A percentile compares a stretch with the other conserved stretches of the same genome.
These are phyloP conservation scores for Nasturtium officinale DNA, from an alignment of 345 rosid genomes.

Conservation along the genomic window DNA sequence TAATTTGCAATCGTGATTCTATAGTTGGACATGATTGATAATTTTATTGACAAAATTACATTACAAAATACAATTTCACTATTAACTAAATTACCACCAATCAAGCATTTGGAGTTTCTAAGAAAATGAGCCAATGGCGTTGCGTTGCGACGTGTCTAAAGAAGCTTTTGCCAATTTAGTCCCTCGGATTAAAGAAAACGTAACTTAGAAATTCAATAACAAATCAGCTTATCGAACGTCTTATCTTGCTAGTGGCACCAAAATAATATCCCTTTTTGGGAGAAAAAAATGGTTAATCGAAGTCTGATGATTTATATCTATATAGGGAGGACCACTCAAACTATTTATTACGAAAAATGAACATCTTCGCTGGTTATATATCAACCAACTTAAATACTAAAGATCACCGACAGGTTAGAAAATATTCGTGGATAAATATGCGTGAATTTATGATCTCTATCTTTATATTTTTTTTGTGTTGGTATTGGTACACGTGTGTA, in stretches of 20 bases:
- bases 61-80: not conserved
- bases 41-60: not conserved
- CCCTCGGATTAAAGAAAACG: constrained; percentile 22
- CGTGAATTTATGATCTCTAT: not conserved
- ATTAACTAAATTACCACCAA: not conserved
- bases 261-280: constrained; percentile 3
- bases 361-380: constrained; percentile 12
- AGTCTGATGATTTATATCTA: constrained; percentile 14
- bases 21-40: not conserved
- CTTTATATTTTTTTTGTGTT: not conserved
- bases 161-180: not conserved
- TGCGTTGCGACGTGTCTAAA: constrained; percentile 19
- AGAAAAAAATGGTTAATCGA: constrained; percentile 21
- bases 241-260: constrained; percentile 37
- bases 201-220: constrained; percentile 29
- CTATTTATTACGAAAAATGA: constrained; percentile 5
- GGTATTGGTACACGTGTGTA: too few relatives aligned
- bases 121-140: not conserved
- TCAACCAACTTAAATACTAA: not conserved
- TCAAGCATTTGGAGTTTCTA: not conserved
- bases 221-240: constrained; percentile 29
- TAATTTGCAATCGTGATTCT: not conserved
- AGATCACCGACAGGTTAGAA: constrained; percentile 18
- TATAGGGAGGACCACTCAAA: constrained; percentile 23
- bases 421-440: not conserved